A percentile compares a stretch with the other conserved stretches of the same genome.
phyloP scores from a whole-genome alignment of 495 filamentous ascomycete species.

The Xylaria acuta region DNA sequence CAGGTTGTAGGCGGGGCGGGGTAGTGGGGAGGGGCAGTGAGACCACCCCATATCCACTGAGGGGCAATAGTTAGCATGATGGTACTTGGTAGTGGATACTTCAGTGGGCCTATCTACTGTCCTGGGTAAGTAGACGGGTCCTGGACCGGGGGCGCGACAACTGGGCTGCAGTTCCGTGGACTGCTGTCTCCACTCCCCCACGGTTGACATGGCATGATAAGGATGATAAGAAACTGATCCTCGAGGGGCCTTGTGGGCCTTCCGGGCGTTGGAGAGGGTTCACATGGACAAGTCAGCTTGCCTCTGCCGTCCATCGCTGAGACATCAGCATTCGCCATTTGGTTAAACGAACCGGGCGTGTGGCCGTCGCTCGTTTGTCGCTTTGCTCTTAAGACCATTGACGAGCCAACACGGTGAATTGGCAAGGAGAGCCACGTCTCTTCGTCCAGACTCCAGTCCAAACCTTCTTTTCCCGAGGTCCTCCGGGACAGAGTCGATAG shows the following conservation, averaged over 20 bases:
- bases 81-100: not conserved
- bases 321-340: slow-evolving; percentile 8
- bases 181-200: not conserved
- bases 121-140: not conserved
- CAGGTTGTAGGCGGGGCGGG: not conserved
- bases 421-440: slow-evolving; percentile 10
- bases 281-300: slow-evolving; percentile 30
- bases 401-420: not conserved
- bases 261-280: slow-evolving; percentile 8
- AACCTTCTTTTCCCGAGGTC: not conserved
- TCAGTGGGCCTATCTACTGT: no score
- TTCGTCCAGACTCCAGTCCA: not conserved
- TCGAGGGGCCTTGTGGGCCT: not conserved
- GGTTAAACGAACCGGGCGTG: not conserved
- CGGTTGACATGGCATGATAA: slow-evolving; percentile 14
- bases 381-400: not conserved
- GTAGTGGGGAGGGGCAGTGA: not conserved
- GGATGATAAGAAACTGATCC: slow-evolving; percentile 3
- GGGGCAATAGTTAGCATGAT: slow-evolving; percentile 19
- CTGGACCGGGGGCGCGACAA: not conserved
- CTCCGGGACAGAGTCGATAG: no score
- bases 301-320: not conserved
- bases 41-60: slow-evolving; percentile 15
- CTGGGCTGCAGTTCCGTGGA: not conserved
- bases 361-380: slow-evolving; percentile 19